These are phyloP conservation scores for Aspergillus sp. DNA, from an alignment of 2,329 filamentous ascomycete species.

Conservation along the genomic window DNA sequence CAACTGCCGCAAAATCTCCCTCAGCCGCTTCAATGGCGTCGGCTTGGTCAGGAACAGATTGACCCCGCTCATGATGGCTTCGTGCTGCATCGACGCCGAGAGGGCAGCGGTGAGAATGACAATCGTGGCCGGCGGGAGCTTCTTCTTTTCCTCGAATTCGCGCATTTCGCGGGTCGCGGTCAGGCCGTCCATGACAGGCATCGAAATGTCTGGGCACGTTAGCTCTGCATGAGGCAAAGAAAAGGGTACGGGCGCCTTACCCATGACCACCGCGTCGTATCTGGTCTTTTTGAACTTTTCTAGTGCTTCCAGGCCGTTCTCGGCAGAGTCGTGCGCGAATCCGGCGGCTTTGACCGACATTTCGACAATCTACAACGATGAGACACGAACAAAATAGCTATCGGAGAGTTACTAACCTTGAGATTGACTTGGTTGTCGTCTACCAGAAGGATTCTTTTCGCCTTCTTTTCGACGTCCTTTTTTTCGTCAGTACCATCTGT, in stretches of 20 bases:
- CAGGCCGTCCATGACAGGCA: slow-evolving; percentile 41
- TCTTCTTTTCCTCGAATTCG: slow-evolving; percentile 24
- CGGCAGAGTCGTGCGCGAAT: background rate
- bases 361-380: background rate
- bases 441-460: background rate
- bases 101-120: slow-evolving; percentile 33
- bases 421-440: slow-evolving; percentile 5
- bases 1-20: background rate
- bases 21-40: slow-evolving; percentile 29
- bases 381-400: background rate
- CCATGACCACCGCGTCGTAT: slow-evolving; percentile 32
- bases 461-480: background rate
- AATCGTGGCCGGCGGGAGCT: slow-evolving; percentile 22
- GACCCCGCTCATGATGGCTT: slow-evolving; percentile 32
- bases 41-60: slow-evolving; percentile 37
- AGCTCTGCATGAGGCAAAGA: background rate
- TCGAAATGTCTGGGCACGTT: slow-evolving; percentile 31
- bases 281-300: slow-evolving; percentile 22
- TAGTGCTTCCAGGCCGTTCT: slow-evolving; percentile 16
- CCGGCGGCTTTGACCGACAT: background rate
- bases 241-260: background rate
- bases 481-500: background rate
- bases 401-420: background rate
- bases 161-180: slow-evolving; percentile 34
- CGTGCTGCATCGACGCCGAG: slow-evolving; percentile 32